Evolutionary conservation across 1,139 yeast genomes (phyloP).

Genomic region (Debaryomyces psychrophilus): DNA sequence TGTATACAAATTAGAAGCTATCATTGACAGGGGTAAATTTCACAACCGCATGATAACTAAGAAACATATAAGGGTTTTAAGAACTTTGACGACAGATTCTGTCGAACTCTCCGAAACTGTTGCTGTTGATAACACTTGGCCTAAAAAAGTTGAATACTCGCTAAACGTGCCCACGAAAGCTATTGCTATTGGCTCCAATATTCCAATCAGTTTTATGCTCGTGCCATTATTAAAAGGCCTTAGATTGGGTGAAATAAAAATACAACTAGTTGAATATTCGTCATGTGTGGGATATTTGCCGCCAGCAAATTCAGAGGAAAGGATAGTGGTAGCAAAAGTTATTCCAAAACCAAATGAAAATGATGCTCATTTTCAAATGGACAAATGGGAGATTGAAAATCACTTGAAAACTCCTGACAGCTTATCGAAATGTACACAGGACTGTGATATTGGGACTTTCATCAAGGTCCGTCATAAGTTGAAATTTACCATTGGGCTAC

Average conservation of each 20-base stretch:
- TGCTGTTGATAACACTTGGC: slow-evolving; percentile 97
- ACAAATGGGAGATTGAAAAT: slow-evolving; percentile 77
- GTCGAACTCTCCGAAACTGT: slow-evolving; percentile 89
- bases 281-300: slow-evolving; percentile 63
- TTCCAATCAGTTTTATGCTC: slow-evolving; percentile 69
- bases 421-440: slow-evolving; percentile 79
- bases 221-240: slow-evolving; percentile 86
- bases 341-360: slow-evolving; percentile 39
- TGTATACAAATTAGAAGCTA: slow-evolving; percentile 77
- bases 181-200: slow-evolving; percentile 81
- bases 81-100: slow-evolving; percentile 87
- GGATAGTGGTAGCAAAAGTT: slow-evolving; percentile 48
- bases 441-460: slow-evolving; percentile 65
- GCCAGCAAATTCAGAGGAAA: slow-evolving; percentile 60
- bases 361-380: slow-evolving; percentile 52
- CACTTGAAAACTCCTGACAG: slow-evolving; percentile 68
- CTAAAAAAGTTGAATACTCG: slow-evolving; percentile 87
- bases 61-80: slow-evolving; percentile 77
- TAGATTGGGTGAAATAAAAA: slow-evolving; percentile 68
- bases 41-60: slow-evolving; percentile 65
- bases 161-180: slow-evolving; percentile 88
- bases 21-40: slow-evolving; percentile 82
- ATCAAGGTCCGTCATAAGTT: slow-evolving; percentile 73
- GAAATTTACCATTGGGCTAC: slow-evolving; percentile 62
- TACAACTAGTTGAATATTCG: slow-evolving; percentile 68